A percentile compares a stretch with the other conserved stretches of the same genome.
These are phyloP conservation scores for Cercospora sp. DNA, from an alignment of 2,329 filamentous ascomycete species.

Conservation along the genomic window DNA sequence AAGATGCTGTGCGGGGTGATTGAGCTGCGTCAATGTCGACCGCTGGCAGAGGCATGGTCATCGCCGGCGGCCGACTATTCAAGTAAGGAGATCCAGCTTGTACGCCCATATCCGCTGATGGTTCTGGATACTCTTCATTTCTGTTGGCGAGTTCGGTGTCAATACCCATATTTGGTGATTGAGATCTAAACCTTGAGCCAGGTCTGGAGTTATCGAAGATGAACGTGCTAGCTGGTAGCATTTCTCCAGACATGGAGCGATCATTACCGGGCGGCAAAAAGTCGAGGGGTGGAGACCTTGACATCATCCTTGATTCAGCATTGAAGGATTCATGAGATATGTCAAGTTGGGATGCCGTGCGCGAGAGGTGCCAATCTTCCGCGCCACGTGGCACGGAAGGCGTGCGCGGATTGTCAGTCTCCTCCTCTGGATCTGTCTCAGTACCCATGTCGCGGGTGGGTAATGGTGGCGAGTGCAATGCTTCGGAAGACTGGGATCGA, in stretches of 20 bases:
- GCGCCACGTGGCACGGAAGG: conserved; percentile 16
- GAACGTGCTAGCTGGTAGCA: conserved; percentile 15
- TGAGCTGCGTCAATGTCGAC: conserved; percentile 13
- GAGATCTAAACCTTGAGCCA: conserved; percentile 8
- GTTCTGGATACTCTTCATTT: conserved; percentile 3
- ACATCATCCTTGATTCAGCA: conserved; percentile 9
- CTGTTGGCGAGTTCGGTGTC: conserved; percentile 6
- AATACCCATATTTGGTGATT: conserved; percentile 9
- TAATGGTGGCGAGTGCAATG: conserved; percentile 9
- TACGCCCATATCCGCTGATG: conserved; percentile 9
- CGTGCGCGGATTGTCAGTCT: conserved; percentile 18
- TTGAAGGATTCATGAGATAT: conserved; percentile 2
- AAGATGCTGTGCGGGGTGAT: conserved; percentile 19
- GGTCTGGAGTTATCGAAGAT: conserved; percentile 5
- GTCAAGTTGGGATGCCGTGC: conserved; percentile 16
- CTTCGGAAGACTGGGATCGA: conserved; percentile 18
- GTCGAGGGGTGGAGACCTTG: conserved; percentile 10
- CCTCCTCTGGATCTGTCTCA: conserved; percentile 16
- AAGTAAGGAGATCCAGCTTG: conserved; percentile 3
- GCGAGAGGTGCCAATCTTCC: conserved; percentile 17
- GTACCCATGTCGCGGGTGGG: conserved; percentile 15
- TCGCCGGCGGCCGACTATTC: conserved; percentile 2
- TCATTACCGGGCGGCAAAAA: neutral
- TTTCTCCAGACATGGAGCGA: conserved; percentile 8
- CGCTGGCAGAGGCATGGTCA: conserved; percentile 15